These are phyloP conservation scores for Starmerella powellii DNA, from an alignment of 805 yeast species.

Conservation along the genomic window DNA sequence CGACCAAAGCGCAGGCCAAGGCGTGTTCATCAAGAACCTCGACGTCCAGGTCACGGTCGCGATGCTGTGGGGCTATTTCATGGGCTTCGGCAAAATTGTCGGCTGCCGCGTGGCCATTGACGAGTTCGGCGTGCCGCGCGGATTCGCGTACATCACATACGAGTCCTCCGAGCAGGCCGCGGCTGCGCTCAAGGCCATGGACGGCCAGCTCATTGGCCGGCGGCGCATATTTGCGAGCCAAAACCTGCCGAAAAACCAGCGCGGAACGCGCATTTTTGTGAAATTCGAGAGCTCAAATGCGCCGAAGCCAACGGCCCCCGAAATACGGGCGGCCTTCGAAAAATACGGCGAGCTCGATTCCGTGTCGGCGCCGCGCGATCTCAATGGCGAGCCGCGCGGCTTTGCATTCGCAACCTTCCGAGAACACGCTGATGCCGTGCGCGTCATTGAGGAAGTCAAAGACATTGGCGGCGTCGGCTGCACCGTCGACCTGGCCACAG, in stretches of 20 bases:
- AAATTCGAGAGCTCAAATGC: constrained; percentile 30
- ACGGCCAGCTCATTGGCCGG: constrained; percentile 23
- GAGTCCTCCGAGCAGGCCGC: constrained; percentile 15
- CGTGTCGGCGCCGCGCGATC: constrained; percentile 41
- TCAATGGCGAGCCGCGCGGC: constrained; percentile 35
- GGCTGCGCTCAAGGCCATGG: constrained; percentile 20
- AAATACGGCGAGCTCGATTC: constrained; percentile 40
- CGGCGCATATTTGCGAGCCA: constrained; percentile 41
- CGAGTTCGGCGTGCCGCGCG: constrained; percentile 21
- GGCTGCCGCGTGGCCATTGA: constrained; percentile 22
- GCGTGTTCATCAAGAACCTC: constrained; percentile 70
- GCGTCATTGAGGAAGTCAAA: constrained; percentile 41
- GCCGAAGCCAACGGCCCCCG: constrained; percentile 5
- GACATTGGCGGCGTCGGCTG: constrained; percentile 32
- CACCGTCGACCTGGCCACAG: constrained; percentile 37
- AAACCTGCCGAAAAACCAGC: constrained; percentile 46
- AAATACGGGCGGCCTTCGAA: constrained; percentile 35
- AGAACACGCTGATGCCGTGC: constrained; percentile 33
- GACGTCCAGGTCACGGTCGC: constrained; percentile 43
- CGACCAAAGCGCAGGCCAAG: constrained; percentile 15
- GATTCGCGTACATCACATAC: constrained; percentile 23
- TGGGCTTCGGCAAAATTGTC: constrained; percentile 17
- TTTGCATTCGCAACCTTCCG: constrained; percentile 42
- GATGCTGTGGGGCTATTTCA: constrained; percentile 20
- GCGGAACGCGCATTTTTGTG: constrained; percentile 37